A percentile compares a stretch with the other conserved stretches of the same genome.
Conservation (phyloP, 2,329 filamentous ascomycete species). For the Mycosphaerelloides madeirae region DNA sequence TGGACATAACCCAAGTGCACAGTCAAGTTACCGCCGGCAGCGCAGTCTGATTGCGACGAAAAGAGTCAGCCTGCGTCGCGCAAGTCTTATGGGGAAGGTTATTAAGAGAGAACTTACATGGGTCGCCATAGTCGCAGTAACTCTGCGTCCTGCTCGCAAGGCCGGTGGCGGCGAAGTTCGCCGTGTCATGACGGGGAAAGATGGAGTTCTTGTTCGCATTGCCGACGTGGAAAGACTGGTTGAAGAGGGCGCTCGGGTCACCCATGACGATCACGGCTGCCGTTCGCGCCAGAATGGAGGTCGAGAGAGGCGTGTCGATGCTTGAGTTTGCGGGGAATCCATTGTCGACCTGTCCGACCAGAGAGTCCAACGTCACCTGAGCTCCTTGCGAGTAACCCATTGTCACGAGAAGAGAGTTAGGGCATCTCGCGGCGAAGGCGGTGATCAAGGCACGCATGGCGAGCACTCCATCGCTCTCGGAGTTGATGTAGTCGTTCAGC, state of each 20-base stretch:
- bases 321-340: constrained; percentile 12
- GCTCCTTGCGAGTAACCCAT: constrained; percentile 25
- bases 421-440: constrained; percentile 14
- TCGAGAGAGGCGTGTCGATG: constrained; percentile 10
- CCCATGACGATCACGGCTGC: constrained; percentile 18
- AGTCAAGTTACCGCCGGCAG: constrained; percentile 10
- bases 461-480: constrained; percentile 15
- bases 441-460: constrained; percentile 12
- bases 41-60: too few species aligned
- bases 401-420: constrained; percentile 9
- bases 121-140: constrained; percentile 19
- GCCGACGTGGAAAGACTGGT: constrained; percentile 16
- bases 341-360: constrained; percentile 14
- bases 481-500: constrained; percentile 16
- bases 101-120: too few species aligned
- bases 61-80: too few species aligned
- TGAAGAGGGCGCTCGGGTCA: constrained; percentile 13
- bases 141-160: constrained; percentile 7
- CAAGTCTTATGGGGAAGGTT: too few species aligned
- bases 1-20: constrained; percentile 17
- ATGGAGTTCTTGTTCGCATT: constrained; percentile 18
- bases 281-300: constrained; percentile 5
- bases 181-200: constrained; percentile 12
- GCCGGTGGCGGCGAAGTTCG: constrained; percentile 7
- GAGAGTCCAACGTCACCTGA: constrained; percentile 16